Evolutionary conservation across 306 rosid species (phyloP), one percentile per base, ranked within the genome.

Genomic region (Spatholobus suberectus): DNA sequence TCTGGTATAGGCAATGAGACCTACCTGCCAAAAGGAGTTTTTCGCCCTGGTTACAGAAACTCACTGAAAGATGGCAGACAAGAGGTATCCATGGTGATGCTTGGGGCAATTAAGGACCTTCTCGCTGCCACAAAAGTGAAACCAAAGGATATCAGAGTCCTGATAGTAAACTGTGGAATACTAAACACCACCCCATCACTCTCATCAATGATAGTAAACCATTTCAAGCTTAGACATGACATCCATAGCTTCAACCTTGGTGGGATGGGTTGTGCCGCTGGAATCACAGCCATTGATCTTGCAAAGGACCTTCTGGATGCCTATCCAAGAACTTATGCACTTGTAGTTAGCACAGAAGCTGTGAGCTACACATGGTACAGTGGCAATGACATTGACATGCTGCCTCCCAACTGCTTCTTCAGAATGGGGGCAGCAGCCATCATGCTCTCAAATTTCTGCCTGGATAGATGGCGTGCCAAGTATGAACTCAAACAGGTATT

Each of bases 181-280:
- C 76, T 90, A 12, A 90, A 86, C 43, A 82, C 89, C 0, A 88
- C 94, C 0, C 90, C 96, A 21, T 92, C 94, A 34, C 76, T 90
- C 34, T 78, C 96, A 26, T 90, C 97, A 62, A 87, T 89, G 87
- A 79, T 91, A 27, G 79, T 89, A 73, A 89, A 93, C 84, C 92
- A 86, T 78, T 91, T 88, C 75, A 87, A 91, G 90, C 80, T 91
- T 7, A 81, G 88, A 43, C 84, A 85, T 18, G 89, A 91, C 63
- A 89, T 93, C 6, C 91, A 89, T 1, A 92, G 93, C 75, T 92
- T 86, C 44, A 92, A 89, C 85, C 88, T 92, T 0, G 93, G 94
- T 10, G 97, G 93, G 21, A 90, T 90, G 92, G 94, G 94, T 5
- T 92, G 97, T 65, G 83, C 91, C n/a, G 97, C 97, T 3, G 97